Conservation (phyloP, 1,284 basidiomycete species). For the Limonomyces culmigenus region DNA sequence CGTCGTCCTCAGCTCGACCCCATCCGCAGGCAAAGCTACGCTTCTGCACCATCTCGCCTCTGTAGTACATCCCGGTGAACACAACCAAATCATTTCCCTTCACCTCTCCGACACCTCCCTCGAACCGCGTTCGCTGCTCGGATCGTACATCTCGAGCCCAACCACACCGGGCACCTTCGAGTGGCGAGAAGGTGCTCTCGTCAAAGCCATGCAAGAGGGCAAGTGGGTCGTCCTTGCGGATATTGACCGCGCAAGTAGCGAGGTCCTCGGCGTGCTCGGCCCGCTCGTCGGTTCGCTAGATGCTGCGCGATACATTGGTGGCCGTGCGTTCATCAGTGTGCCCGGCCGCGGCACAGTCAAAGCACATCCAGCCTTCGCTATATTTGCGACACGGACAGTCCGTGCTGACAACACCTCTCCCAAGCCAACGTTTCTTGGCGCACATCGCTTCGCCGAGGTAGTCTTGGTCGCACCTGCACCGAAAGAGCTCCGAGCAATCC, state of each 20-base stretch:
- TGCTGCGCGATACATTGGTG: conserved; percentile 61
- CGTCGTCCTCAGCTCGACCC: conserved; percentile 71
- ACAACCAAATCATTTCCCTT: conserved; percentile 61
- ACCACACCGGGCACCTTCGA: conserved; percentile 82
- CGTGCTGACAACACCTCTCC: conserved; percentile 27
- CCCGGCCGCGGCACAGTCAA: conserved; percentile 54
- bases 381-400: conserved; percentile 71
- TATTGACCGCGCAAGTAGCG: conserved; percentile 77
- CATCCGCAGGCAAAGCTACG: conserved; percentile 84
- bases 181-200: conserved; percentile 91
- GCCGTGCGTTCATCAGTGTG: conserved; percentile 49
- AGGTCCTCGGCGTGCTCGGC: conserved; percentile 73
- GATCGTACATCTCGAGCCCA: conserved; percentile 85
- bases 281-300: conserved; percentile 73
- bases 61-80: conserved; percentile 36
- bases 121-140: conserved; percentile 87
- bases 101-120: conserved; percentile 90
- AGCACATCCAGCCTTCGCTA: conserved; percentile 57
- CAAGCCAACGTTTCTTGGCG: conserved; percentile 57
- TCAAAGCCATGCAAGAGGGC: conserved; percentile 81
- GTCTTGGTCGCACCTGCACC: conserved; percentile 38
- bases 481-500: conserved; percentile 54
- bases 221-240: conserved; percentile 93
- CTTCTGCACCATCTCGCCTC: conserved; percentile 66
- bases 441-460: conserved; percentile 68